phyloP scores from a whole-genome alignment of 1,284 basidiomycete genomes.

The Cryptococcus sp. region DNA sequence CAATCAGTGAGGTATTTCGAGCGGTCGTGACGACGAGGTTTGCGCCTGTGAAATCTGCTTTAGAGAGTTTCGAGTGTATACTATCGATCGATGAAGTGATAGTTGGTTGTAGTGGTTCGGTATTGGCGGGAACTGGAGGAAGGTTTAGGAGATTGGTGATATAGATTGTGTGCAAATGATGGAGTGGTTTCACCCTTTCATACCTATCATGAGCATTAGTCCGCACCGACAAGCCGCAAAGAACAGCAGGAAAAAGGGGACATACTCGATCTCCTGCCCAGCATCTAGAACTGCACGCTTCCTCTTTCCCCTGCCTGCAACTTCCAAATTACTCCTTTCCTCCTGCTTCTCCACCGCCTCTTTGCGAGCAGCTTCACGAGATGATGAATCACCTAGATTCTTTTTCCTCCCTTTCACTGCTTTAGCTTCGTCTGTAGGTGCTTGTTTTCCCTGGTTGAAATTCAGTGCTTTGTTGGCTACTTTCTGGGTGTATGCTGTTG shows the following conservation, averaged over 20 bases:
- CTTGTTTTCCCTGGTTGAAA: constrained; percentile 3
- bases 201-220: constrained; percentile 22
- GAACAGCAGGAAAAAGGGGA: not conserved
- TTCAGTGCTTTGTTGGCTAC: constrained; percentile 35
- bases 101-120: constrained; percentile 25
- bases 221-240: not conserved
- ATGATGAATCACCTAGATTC: constrained; percentile 23
- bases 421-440: not conserved
- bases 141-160: constrained; percentile 40
- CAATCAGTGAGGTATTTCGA: constrained; percentile 39
- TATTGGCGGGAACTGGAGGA: constrained; percentile 35
- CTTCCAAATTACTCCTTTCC: constrained; percentile 7
- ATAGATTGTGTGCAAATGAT: constrained; percentile 40
- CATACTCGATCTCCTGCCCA: constrained; percentile 9
- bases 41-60: constrained; percentile 52
- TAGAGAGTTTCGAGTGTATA: constrained; percentile 42
- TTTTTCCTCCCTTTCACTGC: constrained; percentile 27
- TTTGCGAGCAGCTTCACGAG: constrained; percentile 11
- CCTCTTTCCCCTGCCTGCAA: not conserved
- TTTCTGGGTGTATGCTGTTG: constrained; percentile 22
- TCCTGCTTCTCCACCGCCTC: constrained; percentile 5
- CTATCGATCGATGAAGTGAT: constrained; percentile 6
- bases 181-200: constrained; percentile 35
- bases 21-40: constrained; percentile 26
- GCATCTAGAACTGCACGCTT: not conserved